Conservation (phyloP, 1,284 basidiomycete genomes). For the Ustilago bromivora region DNA sequence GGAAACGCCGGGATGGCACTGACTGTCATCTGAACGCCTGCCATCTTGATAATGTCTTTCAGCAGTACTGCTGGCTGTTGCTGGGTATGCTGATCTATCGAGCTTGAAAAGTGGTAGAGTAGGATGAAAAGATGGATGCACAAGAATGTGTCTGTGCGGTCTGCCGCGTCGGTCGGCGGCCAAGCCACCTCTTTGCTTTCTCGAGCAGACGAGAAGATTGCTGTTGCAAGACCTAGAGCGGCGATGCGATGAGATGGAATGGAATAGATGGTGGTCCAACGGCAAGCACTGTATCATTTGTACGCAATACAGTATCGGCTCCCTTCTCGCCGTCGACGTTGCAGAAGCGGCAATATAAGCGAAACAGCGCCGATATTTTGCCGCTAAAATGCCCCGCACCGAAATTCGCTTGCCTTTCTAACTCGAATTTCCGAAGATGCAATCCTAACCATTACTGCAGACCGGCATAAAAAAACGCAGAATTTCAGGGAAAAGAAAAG, state of each 20-base stretch:
- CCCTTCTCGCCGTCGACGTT: slow-evolving; percentile 5
- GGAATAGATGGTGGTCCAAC: background rate
- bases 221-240: background rate
- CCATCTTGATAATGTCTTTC: slow-evolving; percentile 14
- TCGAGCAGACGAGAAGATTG: background rate
- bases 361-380: background rate
- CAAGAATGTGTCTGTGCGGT: background rate
- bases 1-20: slow-evolving; percentile 48
- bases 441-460: background rate
- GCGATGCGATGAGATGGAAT: background rate
- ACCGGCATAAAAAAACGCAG: background rate
- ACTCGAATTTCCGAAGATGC: background rate
- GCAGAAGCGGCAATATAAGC: background rate
- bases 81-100: background rate
- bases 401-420: background rate
- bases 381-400: background rate
- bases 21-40: slow-evolving; percentile 41
- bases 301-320: background rate
- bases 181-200: slow-evolving; percentile 1
- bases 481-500: background rate
- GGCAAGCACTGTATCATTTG: background rate
- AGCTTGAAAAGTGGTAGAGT: background rate
- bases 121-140: background rate
- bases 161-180: background rate
- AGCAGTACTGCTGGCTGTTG: background rate